phyloP scores from a whole-genome alignment of 2,329 filamentous ascomycete species.

The Botryotinia calthae region DNA sequence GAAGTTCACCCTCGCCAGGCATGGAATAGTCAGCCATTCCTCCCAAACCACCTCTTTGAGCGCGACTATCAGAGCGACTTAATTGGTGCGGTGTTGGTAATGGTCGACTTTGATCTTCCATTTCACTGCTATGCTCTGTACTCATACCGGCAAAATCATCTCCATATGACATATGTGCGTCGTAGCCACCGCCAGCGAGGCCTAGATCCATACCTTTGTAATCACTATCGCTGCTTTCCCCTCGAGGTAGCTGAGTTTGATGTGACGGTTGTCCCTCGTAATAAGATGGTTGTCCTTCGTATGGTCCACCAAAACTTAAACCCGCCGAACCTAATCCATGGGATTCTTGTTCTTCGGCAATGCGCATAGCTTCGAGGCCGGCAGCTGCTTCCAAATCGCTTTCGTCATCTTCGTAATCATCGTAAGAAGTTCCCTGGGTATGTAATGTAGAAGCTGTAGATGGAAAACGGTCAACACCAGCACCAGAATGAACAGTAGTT shows the following conservation, averaged over 20 bases:
- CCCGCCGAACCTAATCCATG: constrained; percentile 56
- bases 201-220: constrained; percentile 70
- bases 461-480: constrained; percentile 49
- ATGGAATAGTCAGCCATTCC: constrained; percentile 41
- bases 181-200: constrained; percentile 70
- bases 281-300: constrained; percentile 40
- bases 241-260: constrained; percentile 36
- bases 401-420: constrained; percentile 64
- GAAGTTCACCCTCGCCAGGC: constrained; percentile 52
- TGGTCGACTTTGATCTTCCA: constrained; percentile 48
- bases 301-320: constrained; percentile 47
- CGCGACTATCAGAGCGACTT: constrained; percentile 35
- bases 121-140: constrained; percentile 39
- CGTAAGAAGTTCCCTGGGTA: constrained; percentile 35
- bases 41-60: constrained; percentile 33
- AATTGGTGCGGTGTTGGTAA: constrained; percentile 48
- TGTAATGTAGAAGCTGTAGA: constrained; percentile 50
- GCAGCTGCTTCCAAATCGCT: constrained; percentile 86
- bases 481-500: constrained; percentile 45
- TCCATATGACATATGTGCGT: constrained; percentile 59
- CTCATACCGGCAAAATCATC: constrained; percentile 41
- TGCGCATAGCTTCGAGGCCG: constrained; percentile 77
- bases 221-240: constrained; percentile 66
- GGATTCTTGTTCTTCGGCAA: constrained; percentile 77
- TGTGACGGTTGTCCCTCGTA: constrained; percentile 46